Conservation (phyloP, 148 eudicot genomes). For the Diospyros kaki region DNA sequence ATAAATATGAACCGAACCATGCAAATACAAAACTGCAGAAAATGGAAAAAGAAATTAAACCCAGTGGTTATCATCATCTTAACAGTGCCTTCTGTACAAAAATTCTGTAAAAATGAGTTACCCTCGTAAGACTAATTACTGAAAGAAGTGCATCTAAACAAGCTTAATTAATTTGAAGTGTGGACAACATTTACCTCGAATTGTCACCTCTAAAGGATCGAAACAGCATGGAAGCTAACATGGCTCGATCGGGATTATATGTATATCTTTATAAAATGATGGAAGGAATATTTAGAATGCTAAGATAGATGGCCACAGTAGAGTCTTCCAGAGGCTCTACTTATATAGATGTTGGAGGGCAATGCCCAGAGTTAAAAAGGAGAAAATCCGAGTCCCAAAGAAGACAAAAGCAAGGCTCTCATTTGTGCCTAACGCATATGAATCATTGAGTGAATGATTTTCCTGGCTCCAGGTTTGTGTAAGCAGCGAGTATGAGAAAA, state of each 20-base stretch:
- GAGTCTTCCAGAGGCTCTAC: background rate
- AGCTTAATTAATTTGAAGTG: background rate
- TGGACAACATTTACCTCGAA: background rate
- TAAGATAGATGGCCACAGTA: too few species aligned
- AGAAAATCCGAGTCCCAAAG: background rate
- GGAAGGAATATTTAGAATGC: too few species aligned
- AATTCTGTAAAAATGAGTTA: background rate
- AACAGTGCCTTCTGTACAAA: too few species aligned
- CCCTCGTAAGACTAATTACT: background rate
- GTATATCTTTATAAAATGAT: too few species aligned
- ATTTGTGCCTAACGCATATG: background rate
- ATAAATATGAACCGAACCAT: too few species aligned
- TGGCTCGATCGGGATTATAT: background rate
- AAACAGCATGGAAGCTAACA: background rate
- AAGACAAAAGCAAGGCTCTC: background rate
- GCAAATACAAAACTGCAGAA: too few species aligned
- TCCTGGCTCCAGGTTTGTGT: too few species aligned
- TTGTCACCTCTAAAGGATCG: constrained; percentile 2
- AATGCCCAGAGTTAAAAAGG: background rate
- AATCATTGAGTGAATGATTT: background rate
- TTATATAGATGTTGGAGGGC: background rate
- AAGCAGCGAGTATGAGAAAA: too few species aligned
- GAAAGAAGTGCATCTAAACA: background rate
- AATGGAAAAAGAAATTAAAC: too few species aligned
- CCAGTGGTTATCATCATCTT: too few species aligned